Evolutionary conservation across 306 rosid genomes (phyloP).

Genomic region (Styphnolobium japonicum): DNA sequence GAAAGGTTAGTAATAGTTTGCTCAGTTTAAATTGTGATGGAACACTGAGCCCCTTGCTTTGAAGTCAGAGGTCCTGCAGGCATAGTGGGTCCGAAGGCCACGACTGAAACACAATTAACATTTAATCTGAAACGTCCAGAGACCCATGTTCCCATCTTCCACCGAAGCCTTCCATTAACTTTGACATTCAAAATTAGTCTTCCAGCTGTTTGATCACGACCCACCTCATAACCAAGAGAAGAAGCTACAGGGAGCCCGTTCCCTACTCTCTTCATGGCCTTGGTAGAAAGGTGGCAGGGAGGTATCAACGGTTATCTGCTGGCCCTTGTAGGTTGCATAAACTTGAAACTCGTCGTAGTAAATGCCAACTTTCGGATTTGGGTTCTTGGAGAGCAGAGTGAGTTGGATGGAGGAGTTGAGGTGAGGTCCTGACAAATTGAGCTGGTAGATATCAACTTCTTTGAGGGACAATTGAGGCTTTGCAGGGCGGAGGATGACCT

Average conservation of each 20-base stretch:
- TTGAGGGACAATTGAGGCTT: slow-evolving; percentile 79
- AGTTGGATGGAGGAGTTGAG: slow-evolving; percentile 87
- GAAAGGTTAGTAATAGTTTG: background rate
- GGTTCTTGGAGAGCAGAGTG: slow-evolving; percentile 71
- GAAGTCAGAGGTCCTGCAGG: slow-evolving; percentile 52
- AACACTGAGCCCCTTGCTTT: slow-evolving; percentile 62
- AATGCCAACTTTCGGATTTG: slow-evolving; percentile 74
- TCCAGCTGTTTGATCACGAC: slow-evolving; percentile 69
- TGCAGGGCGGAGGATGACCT: slow-evolving; percentile 65
- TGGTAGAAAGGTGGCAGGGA: slow-evolving; percentile 84
- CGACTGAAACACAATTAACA: slow-evolving; percentile 68
- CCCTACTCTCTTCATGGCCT: slow-evolving; percentile 61
- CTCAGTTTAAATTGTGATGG: slow-evolving; percentile 51
- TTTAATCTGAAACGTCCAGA: slow-evolving; percentile 71
- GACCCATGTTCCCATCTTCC: slow-evolving; percentile 96
- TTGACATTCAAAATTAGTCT: slow-evolving; percentile 56
- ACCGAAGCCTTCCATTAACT: slow-evolving; percentile 68
- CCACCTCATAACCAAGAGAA: slow-evolving; percentile 71
- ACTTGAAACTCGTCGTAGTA: slow-evolving; percentile 76
- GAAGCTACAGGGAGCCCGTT: slow-evolving; percentile 65
- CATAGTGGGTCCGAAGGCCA: slow-evolving; percentile 57
- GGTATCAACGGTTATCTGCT: slow-evolving; percentile 64
- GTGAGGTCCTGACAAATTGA: slow-evolving; percentile 54
- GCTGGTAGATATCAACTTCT: slow-evolving; percentile 70
- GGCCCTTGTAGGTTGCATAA: slow-evolving; percentile 71